Conservation (phyloP, 2,329 filamentous ascomycete genomes). For the Aspergillus fischeri region DNA sequence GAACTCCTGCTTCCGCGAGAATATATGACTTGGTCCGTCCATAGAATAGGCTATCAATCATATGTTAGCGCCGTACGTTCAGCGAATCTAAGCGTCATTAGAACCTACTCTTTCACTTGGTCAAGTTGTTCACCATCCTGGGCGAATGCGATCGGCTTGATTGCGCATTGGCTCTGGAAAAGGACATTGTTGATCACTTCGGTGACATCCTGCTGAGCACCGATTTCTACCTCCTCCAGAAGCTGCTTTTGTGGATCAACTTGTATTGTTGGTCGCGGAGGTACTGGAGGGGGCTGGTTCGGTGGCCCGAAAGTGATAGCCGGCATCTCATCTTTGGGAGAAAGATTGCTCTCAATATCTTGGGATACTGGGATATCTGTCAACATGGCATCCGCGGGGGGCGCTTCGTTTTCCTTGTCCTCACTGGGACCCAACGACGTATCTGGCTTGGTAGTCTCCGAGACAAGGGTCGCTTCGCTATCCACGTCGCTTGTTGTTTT, state of each 20-base stretch:
- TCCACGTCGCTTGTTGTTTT: slow-evolving; percentile 25
- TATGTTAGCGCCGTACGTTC: background rate
- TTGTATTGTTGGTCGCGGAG: slow-evolving; percentile 47
- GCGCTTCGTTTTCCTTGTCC: slow-evolving; percentile 39
- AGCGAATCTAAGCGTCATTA: background rate
- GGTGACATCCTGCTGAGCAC: slow-evolving; percentile 87
- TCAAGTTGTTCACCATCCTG: slow-evolving; percentile 74
- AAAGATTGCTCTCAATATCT: slow-evolving; percentile 1
- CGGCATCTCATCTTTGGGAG: slow-evolving; percentile 5
- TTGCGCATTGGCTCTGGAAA: slow-evolving; percentile 84
- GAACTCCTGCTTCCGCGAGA: slow-evolving; percentile 42
- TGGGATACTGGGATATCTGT: slow-evolving; percentile 16
- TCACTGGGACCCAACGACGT: slow-evolving; percentile 20
- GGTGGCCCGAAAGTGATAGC: slow-evolving; percentile 31
- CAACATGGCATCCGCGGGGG: slow-evolving; percentile 16
- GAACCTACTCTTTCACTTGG: slow-evolving; percentile 61
- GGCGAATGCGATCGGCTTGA: slow-evolving; percentile 65
- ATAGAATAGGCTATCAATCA: slow-evolving; percentile 45
- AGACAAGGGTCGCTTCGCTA: slow-evolving; percentile 36
- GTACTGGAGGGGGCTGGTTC: slow-evolving; percentile 55
- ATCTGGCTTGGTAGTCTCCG: slow-evolving; percentile 20
- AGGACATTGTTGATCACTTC: slow-evolving; percentile 93
- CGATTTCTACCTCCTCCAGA: slow-evolving; percentile 52
- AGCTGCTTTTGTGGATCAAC: slow-evolving; percentile 32
- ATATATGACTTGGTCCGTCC: slow-evolving; percentile 45